Conservation (phyloP, 2,329 filamentous ascomycete species). For the Fusarium sterilihyphosum region DNA sequence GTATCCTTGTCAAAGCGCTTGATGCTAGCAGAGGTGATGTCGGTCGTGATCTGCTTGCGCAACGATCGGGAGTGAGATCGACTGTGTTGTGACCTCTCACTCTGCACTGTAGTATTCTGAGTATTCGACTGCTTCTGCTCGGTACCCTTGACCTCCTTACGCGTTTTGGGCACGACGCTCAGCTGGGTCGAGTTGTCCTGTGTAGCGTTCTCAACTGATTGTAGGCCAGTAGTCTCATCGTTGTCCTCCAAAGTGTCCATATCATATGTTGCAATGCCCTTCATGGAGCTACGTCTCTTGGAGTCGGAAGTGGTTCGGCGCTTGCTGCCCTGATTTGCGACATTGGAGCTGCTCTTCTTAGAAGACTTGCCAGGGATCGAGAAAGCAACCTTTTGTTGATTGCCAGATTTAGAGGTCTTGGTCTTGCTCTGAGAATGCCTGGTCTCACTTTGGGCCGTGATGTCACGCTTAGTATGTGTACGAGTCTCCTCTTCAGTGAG, state of each 20-base stretch:
- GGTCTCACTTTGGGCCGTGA: conserved; percentile 43
- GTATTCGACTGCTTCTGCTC: conserved; percentile 34
- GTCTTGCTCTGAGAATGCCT: conserved; percentile 44
- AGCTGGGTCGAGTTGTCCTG: conserved; percentile 50
- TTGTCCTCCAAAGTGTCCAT: conserved; percentile 45
- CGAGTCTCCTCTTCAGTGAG: conserved; percentile 44
- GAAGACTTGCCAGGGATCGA: conserved; percentile 52
- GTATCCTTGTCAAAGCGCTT: conserved; percentile 43
- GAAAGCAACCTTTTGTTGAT: conserved; percentile 54
- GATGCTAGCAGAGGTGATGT: conserved; percentile 37
- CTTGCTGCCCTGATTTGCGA: conserved; percentile 57
- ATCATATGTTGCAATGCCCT: conserved; percentile 35
- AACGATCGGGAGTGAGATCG: conserved; percentile 42
- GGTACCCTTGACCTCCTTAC: conserved; percentile 32
- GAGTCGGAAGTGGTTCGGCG: conserved; percentile 46
- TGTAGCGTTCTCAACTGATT: conserved; percentile 48
- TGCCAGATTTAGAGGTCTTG: conserved; percentile 40
- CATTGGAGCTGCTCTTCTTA: conserved; percentile 44
- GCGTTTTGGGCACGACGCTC: conserved; percentile 41
- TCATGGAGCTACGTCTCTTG: conserved; percentile 34
- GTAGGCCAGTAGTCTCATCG: conserved; percentile 50
- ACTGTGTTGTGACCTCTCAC: conserved; percentile 39
- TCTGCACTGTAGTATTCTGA: conserved; percentile 37
- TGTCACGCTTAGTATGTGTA: conserved; percentile 44
- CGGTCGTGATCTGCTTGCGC: conserved; percentile 40